These are phyloP conservation scores for Neotropicomus parvogracilis DNA, from an alignment of 1,284 basidiomycete species.

Conservation along the genomic window DNA sequence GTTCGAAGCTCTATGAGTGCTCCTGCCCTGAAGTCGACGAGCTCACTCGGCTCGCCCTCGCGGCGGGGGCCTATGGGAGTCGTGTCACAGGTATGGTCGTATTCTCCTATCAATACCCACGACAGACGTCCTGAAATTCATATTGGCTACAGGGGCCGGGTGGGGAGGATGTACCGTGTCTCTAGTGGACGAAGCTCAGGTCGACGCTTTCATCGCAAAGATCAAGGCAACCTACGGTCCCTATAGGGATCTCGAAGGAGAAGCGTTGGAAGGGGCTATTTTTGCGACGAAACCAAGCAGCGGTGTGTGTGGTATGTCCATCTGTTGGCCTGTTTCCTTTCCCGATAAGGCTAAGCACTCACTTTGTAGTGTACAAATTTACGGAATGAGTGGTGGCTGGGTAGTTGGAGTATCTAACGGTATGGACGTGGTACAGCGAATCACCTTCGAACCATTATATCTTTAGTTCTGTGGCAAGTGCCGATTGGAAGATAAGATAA, in stretches of 20 bases:
- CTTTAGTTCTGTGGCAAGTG: too few species aligned
- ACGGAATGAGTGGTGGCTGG: constrained; percentile 16
- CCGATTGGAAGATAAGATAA: constrained; percentile 19
- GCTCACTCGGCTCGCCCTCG: constrained; percentile 56
- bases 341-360: neutral
- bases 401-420: too few species aligned
- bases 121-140: neutral
- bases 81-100: constrained; percentile 60
- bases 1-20: constrained; percentile 68
- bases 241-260: constrained; percentile 58
- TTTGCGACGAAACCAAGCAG: constrained; percentile 85
- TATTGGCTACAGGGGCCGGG: constrained; percentile 59
- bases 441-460: too few species aligned
- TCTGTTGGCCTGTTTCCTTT: neutral
- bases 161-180: constrained; percentile 91
- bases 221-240: constrained; percentile 59
- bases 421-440: too few species aligned
- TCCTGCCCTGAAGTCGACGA: constrained; percentile 76
- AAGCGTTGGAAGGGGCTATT: constrained; percentile 63
- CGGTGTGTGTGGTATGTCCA: constrained; percentile 72
- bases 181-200: constrained; percentile 66
- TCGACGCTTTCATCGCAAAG: constrained; percentile 63
- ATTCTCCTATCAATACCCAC: neutral
- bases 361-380: constrained; percentile 28
- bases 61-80: constrained; percentile 74